Conservation (phyloP, 179 eudicot genomes). For the Spergularia azorica region DNA sequence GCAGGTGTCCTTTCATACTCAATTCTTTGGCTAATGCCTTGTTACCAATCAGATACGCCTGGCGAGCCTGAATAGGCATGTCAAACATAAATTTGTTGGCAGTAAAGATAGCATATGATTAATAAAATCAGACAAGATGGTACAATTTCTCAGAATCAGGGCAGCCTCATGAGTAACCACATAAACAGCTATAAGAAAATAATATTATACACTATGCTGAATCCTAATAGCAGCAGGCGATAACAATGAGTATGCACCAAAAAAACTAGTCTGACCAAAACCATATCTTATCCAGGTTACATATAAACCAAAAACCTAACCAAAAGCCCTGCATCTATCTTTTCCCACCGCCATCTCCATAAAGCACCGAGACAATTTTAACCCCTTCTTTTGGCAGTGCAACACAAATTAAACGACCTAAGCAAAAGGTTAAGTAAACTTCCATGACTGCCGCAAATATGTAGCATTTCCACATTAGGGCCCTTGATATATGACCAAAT, state of each 20-base stretch:
- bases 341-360: too few relatives aligned
- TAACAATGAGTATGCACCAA: background rate
- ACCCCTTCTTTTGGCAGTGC: background rate
- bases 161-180: slow-evolving; percentile 5
- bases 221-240: too few relatives aligned
- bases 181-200: background rate
- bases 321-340: too few relatives aligned
- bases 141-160: background rate
- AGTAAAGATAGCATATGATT: background rate
- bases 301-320: background rate
- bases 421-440: too few relatives aligned
- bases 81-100: slow-evolving; percentile 14
- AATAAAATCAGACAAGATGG: background rate
- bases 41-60: slow-evolving; percentile 83
- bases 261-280: too few relatives aligned
- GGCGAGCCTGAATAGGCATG: slow-evolving; percentile 65
- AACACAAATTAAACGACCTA: too few relatives aligned
- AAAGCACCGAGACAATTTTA: background rate
- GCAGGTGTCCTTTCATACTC: slow-evolving; percentile 85
- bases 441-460: too few relatives aligned
- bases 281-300: too few relatives aligned
- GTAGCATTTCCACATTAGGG: too few relatives aligned
- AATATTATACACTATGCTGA: too few relatives aligned
- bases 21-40: slow-evolving; percentile 91
- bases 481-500: too few relatives aligned